Percentiles rank a stretch among this genome's conserved stretches.
Conservation (phyloP, 768 basidiomycete genomes). For the Cyclocybe aegerita region DNA sequence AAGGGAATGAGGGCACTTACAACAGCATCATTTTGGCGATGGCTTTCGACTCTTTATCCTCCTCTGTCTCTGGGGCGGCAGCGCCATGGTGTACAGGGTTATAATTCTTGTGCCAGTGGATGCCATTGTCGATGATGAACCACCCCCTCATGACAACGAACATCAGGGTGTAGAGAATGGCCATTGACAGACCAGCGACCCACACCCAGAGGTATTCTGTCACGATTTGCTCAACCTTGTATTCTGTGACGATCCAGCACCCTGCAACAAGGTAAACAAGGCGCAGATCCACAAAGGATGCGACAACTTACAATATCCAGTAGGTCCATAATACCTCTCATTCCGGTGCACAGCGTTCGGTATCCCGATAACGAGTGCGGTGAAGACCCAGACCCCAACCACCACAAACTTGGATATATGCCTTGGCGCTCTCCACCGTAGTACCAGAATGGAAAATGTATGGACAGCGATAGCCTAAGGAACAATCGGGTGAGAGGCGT, state of each 20-base stretch:
- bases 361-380: conserved; percentile 38
- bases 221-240: conserved; percentile 36
- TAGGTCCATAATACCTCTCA: conserved; percentile 40
- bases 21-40: conserved; percentile 48
- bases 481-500: neutral
- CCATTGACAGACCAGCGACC: conserved; percentile 40
- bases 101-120: conserved; percentile 15
- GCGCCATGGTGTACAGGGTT: neutral
- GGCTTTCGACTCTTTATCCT: conserved; percentile 21
- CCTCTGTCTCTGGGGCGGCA: conserved; percentile 18
- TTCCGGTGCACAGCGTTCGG: conserved; percentile 32
- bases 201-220: conserved; percentile 57
- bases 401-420: conserved; percentile 31
- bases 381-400: conserved; percentile 37
- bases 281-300: neutral
- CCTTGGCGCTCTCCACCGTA: conserved; percentile 32
- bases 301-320: conserved; percentile 34
- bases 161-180: conserved; percentile 44
- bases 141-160: conserved; percentile 40
- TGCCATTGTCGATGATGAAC: conserved; percentile 30
- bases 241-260: conserved; percentile 49
- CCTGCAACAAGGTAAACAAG: conserved; percentile 25
- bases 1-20: conserved; percentile 27
- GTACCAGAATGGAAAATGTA: conserved; percentile 49
- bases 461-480: conserved; percentile 45